Evolutionary conservation across 1,284 basidiomycete genomes (phyloP), one percentile per base, ranked within the genome.

Genomic region (Rhodofomes roseus): DNA sequence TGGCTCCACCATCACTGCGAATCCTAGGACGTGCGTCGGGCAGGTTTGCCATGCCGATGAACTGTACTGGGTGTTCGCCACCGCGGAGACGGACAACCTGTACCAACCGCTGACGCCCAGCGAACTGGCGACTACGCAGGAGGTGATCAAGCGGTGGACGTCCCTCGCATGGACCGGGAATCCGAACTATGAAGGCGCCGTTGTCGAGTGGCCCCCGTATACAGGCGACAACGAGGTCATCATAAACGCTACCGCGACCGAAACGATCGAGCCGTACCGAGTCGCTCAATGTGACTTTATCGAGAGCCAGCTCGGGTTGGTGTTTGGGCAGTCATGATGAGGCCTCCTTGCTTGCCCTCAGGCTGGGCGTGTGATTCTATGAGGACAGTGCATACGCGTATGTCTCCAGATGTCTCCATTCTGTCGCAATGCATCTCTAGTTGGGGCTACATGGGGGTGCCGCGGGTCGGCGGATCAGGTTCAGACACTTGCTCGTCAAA

Each of bases 1-100:
- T 44, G 55, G 55, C 1, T 62, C 61, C 14, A 58, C 61, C 52
- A 53, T 62, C 41, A 62, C 61, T 11, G 55, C 61, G 37, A 62
- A 62, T 43, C 61, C 61, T n/a, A 48, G 51, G 12, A 62, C 61
- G 14, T 62, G 61, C 55, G 40, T 39, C 31, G 61, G 61, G 12
- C 61, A 62, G 50, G 61, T 62, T 40, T 62, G 61, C 54, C 61
- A 62, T 23, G 61, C 61, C 16, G 61, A 62, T 27, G 61, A 62
- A 25, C 56, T 62, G 18, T 62, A 62, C 58, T 62, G 58, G 58
- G 61, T 62, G 34, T 62, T 62, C 54, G 61, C 58, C 11, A 62
- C 61, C 1, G 61, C 61, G 29, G 61, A 62, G 54, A 62, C 61
- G 27, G 61, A 62, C 54, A 57, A 60, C 41, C 56, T 62, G 16